These are phyloP conservation scores for Mucuna pruriens DNA, from an alignment of 306 rosid species.

Conservation along the genomic window DNA sequence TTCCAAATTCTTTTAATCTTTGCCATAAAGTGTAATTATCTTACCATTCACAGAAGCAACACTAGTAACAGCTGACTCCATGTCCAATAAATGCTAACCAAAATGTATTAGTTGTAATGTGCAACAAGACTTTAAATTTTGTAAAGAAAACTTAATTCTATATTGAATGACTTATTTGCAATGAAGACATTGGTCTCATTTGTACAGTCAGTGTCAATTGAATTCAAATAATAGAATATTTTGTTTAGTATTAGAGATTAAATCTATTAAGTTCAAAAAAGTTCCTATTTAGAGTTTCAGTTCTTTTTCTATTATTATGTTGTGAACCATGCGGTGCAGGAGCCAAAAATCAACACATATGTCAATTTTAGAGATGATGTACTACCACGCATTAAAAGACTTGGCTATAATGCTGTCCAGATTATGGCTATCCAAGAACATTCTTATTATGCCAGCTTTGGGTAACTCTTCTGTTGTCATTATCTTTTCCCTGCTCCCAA, in stretches of 20 bases:
- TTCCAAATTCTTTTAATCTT: constrained; percentile 14
- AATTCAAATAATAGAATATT: constrained; percentile 20
- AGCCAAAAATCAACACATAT: constrained; percentile 82
- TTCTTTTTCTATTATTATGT: constrained; percentile 26
- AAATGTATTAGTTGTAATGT: not conserved
- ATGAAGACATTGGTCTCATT: constrained; percentile 22
- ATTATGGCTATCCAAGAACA: constrained; percentile 99
- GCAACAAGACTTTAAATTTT: not conserved
- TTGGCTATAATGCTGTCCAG: constrained; percentile 99
- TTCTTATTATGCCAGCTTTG: constrained; percentile 98
- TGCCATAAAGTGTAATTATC: constrained; percentile 2
- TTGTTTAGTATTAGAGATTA: constrained; percentile 16
- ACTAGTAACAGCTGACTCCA: not conserved
- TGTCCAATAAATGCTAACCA: constrained; percentile 1
- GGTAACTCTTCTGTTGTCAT: constrained; percentile 57
- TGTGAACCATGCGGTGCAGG: constrained; percentile 62
- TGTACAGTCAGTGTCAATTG: constrained; percentile 13
- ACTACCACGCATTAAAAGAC: constrained; percentile 68
- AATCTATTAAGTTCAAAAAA: constrained; percentile 26
- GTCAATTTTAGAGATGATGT: constrained; percentile 85
- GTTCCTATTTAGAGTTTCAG: constrained; percentile 5
- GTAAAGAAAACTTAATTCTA: not conserved
- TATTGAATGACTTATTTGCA: constrained; percentile 13
- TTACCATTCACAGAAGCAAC: constrained; percentile 20
- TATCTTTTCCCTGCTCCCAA: not conserved